These are phyloP conservation scores for Hypoxylon sp. DNA, from an alignment of 2,329 filamentous ascomycete species.

Conservation along the genomic window DNA sequence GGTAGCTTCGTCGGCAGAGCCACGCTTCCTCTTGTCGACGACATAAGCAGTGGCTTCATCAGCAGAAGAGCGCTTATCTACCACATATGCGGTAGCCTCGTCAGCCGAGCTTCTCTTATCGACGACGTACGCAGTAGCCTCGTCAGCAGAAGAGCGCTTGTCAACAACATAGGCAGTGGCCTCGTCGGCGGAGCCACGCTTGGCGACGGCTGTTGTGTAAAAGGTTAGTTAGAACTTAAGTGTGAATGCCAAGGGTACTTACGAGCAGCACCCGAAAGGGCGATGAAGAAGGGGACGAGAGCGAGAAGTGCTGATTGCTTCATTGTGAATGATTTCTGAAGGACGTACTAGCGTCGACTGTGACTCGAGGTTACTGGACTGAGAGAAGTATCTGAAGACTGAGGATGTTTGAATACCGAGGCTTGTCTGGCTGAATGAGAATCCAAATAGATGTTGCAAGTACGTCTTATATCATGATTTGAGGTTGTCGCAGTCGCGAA, in stretches of 20 bases:
- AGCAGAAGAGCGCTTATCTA: conserved; percentile 7
- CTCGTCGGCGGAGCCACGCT: conserved; percentile 6
- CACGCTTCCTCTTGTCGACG: conserved; percentile 5
- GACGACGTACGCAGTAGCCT: conserved; percentile 4
- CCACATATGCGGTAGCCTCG: conserved; percentile 5
- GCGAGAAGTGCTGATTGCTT: conserved; percentile 11
- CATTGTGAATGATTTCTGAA: conserved; percentile 2
- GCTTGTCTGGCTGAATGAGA: neutral
- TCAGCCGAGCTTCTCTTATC: conserved; percentile 11
- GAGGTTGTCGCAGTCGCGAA: neutral
- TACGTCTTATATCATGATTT: conserved; percentile 3
- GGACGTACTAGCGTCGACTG: conserved; percentile 8
- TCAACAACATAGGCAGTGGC: conserved; percentile 3
- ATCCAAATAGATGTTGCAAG: conserved; percentile 2
- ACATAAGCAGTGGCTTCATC: conserved; percentile 10
- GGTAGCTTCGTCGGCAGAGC: conserved; percentile 13
- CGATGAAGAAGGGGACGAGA: conserved; percentile 7
- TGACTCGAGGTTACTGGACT: neutral
- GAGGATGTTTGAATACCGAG: conserved; percentile 5
- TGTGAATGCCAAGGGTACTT: neutral
- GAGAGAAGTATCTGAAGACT: conserved; percentile 3
- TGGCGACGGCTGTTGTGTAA: neutral
- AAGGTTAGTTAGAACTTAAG: neutral
- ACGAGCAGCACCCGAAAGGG: conserved; percentile 10
- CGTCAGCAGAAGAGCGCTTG: conserved; percentile 10